Evolutionary conservation across 441 rosid species (phyloP), one percentile per base, ranked within the genome.

Genomic region (Francoa sonchifolia): DNA sequence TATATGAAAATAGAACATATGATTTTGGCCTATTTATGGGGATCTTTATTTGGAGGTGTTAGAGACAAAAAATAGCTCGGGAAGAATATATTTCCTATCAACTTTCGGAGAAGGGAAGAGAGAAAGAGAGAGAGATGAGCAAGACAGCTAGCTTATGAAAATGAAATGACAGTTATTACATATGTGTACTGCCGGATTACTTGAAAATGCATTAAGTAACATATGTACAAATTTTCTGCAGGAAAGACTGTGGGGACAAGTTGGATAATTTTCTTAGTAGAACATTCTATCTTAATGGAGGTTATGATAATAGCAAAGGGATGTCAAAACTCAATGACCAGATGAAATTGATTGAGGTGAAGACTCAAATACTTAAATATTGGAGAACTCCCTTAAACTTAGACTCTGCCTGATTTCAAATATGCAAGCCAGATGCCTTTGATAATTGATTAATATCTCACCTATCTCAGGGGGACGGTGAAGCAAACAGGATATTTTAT

Each of bases 271-370:
- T 79, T 68, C 85, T 76, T 34, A 59, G 74, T 30, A 71, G 57
- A 71, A 82, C 80, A 28, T 74, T 59, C 66, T 69, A 76, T 47
- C 51, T 79, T 18, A 59, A 82, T 51, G 94, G 90, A 55, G 82
- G 89, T 39, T 53, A 56, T 50, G 62, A 82, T 59, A 82, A 69
- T 53, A 46, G 32, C 38, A 71, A 67, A 4, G 80, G 90, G 42
- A 86, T 79, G 82, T 57, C 70, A 39, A 61, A 67, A 55, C 82
- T 79, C 51, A 62, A 72, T 66, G 68, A 77, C 48, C 58, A 52
- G 60, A 82, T 85, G 83, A 73, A 71, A 57, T 72, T 66, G 51
- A 72, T 76, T 31, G 90, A 86, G 79, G 94, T 81, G 36, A 27
- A 37, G 30, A 50, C 2, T 1, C n/a, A 16, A 20, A 34, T n/a